phyloP scores from a whole-genome alignment of 2,329 filamentous ascomycete genomes.

The Diplocarpon rosae region DNA sequence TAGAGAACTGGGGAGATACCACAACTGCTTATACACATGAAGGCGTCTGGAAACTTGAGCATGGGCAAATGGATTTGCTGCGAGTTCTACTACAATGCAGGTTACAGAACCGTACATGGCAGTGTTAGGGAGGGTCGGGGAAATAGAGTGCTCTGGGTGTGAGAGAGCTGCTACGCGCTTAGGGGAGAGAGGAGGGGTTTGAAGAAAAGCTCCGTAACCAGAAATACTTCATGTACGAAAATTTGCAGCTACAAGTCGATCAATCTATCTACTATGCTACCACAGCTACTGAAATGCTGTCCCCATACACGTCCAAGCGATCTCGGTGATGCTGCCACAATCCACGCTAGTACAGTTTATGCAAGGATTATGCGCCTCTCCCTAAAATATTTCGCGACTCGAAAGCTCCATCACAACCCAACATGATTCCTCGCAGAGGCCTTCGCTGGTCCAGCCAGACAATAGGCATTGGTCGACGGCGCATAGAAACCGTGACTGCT shows the following conservation, averaged over 20 bases:
- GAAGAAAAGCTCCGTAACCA: too few relatives aligned
- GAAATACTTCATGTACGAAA: too few relatives aligned
- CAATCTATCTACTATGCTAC: too few relatives aligned
- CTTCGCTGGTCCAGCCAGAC: conserved; percentile 36
- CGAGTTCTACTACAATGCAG: neutral
- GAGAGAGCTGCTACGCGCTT: too few relatives aligned
- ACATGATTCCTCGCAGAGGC: conserved; percentile 46
- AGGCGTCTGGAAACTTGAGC: conserved; percentile 20
- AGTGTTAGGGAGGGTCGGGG: too few relatives aligned
- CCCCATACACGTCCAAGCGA: too few relatives aligned
- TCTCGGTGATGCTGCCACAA: too few relatives aligned
- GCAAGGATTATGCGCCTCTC: conserved; percentile 6
- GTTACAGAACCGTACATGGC: too few relatives aligned
- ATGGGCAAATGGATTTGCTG: neutral
- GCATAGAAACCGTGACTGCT: conserved; percentile 30
- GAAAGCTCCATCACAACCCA: conserved; percentile 13
- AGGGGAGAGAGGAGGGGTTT: too few relatives aligned
- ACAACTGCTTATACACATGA: conserved; percentile 11
- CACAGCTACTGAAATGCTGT: too few relatives aligned
- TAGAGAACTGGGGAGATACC: neutral
- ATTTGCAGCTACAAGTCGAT: too few relatives aligned
- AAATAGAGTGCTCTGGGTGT: too few relatives aligned
- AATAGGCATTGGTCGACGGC: conserved; percentile 27
- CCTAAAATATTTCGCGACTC: conserved; percentile 24
- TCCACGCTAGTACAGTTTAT: conserved; percentile 2